A percentile compares a stretch with the other conserved stretches of the same genome.
Evolutionary conservation across 1,284 basidiomycete species (phyloP).

Genomic region (Amylostereum areolatum): DNA sequence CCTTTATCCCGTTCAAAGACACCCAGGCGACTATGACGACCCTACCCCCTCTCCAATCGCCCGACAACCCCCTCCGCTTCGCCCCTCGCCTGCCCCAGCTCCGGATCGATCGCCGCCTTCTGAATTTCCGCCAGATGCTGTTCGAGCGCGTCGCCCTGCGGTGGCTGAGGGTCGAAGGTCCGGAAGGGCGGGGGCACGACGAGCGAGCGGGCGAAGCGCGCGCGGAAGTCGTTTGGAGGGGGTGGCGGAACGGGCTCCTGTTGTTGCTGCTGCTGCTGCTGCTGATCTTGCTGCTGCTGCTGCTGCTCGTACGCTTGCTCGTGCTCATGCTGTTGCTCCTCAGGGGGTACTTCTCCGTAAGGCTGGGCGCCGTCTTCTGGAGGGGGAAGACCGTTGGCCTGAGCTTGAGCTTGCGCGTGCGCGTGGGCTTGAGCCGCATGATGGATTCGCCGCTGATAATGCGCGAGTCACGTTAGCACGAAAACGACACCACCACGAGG

Average conservation of each 20-base stretch:
- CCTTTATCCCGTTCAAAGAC: no score
- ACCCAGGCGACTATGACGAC: no score
- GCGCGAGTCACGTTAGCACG: slow-evolving; percentile 32
- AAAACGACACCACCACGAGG: background rate
- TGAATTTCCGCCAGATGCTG: slow-evolving; percentile 29
- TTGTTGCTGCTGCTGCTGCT: slow-evolving; percentile 16
- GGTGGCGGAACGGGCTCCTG: slow-evolving; percentile 21
- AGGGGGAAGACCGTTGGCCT: slow-evolving; percentile 28
- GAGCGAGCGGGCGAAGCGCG: slow-evolving; percentile 62
- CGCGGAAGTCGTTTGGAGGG: slow-evolving; percentile 56
- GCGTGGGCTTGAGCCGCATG: slow-evolving; percentile 49
- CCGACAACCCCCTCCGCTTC: slow-evolving; percentile 27
- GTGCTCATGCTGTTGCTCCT: slow-evolving; percentile 14
- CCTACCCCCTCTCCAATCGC: slow-evolving; percentile 9
- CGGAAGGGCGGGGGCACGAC: slow-evolving; percentile 62
- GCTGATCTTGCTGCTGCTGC: slow-evolving; percentile 19
- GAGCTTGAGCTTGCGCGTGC: slow-evolving; percentile 24
- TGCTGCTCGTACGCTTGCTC: slow-evolving; percentile 20
- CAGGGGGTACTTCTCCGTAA: slow-evolving; percentile 18
- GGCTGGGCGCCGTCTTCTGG: slow-evolving; percentile 24
- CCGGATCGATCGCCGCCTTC: slow-evolving; percentile 28
- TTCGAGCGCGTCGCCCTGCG: slow-evolving; percentile 32
- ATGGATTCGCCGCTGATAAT: slow-evolving; percentile 58
- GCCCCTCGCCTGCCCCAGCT: slow-evolving; percentile 28
- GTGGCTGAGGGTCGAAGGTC: slow-evolving; percentile 21